Base-by-base conservation (phyloP, 768 basidiomycete genomes). In the Chlorophyllum brunneum region DNA sequence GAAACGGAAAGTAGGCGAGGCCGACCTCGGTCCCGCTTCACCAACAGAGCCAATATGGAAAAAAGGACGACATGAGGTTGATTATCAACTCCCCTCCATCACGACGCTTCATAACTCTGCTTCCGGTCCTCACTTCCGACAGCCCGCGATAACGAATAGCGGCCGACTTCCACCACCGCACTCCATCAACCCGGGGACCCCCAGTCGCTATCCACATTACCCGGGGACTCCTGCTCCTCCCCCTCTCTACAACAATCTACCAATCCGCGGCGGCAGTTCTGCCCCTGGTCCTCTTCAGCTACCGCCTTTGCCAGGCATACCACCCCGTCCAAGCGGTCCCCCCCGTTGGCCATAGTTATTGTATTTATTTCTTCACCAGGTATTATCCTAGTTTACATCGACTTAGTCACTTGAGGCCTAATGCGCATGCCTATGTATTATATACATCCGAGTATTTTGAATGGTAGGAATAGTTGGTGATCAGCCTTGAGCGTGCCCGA, bases 41-140 rank as follows among this genome's bases (percentile, higher is more conserved):
- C 78, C 80, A 6, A 78, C 83, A 3, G 86, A 86, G 59, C 78
- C 77, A 55, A 78, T 83, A 30, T 90, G 87, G 88, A 91, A 90
- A 72, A 88, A 86, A 66, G 68, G 70, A 10, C 67, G 76, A 43
- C 53, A 70, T 29, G 75, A 77, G 20, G 39, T 51, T 26, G 61
- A 63, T 20, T 58, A 54, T 36, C 55, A 42, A 37, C 45, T 49
- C 18, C 38, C 58, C 48, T 30, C 48, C 54, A 48, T 48, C 55
- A 24, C 41, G 5, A 29, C 51, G 20, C 49, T 39, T 40, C 55
- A 54, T 6, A 45, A 38, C 10, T 31, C 48, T 13, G 36, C n/a
- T 15, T 40, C 45, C 39, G 27, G 31, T 36, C 29, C 41, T 24
- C 38, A 51, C 31, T 50, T 40, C 39, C 48, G 51, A 43, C 56